Evolutionary conservation across 305 asterid species (phyloP).

Genomic region (Solanum chacoense): DNA sequence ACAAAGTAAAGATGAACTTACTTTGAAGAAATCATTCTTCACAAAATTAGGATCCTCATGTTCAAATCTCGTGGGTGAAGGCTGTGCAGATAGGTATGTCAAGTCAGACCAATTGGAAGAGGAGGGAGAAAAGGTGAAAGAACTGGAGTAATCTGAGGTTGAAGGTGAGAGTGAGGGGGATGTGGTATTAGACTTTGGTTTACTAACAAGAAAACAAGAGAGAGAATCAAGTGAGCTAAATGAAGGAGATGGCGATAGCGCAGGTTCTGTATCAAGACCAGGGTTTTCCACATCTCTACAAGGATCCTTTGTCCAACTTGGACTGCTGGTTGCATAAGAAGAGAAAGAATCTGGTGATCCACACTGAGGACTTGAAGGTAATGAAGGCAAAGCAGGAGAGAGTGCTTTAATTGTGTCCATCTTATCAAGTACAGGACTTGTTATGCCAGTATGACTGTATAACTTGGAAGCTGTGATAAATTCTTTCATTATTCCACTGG

Average conservation of each 20-base stretch:
- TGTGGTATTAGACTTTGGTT: slow-evolving; percentile 32
- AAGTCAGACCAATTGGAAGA: slow-evolving; percentile 88
- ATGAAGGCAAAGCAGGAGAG: slow-evolving; percentile 21
- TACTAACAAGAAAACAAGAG: slow-evolving; percentile 36
- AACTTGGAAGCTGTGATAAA: slow-evolving; percentile 30
- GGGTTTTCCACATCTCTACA: slow-evolving; percentile 15
- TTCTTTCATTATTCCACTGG: slow-evolving; percentile 27
- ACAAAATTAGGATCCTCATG: slow-evolving; percentile 13
- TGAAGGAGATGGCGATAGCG: slow-evolving; percentile 36
- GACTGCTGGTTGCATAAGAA: slow-evolving; percentile 39
- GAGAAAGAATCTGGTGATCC: slow-evolving; percentile 40
- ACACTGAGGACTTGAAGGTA: slow-evolving; percentile 21
- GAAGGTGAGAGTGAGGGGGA: slow-evolving; percentile 80
- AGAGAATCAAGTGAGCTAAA: slow-evolving; percentile 51
- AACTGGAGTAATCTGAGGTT: slow-evolving; percentile 67
- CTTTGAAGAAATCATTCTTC: slow-evolving; percentile 18
- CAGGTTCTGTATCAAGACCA: slow-evolving; percentile 16
- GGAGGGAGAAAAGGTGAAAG: slow-evolving; percentile 73
- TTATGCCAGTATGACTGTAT: slow-evolving; percentile 10
- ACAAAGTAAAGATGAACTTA: slow-evolving; percentile 17
- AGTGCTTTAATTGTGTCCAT: slow-evolving; percentile 21
- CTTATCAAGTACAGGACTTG: slow-evolving; percentile 16
- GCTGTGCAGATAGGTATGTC: slow-evolving; percentile 52
- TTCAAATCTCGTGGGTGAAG: slow-evolving; percentile 45
- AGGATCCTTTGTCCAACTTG: slow-evolving; percentile 21